Conservation (phyloP, 2,329 filamentous ascomycete species). For the Lecanosticta acicola region DNA sequence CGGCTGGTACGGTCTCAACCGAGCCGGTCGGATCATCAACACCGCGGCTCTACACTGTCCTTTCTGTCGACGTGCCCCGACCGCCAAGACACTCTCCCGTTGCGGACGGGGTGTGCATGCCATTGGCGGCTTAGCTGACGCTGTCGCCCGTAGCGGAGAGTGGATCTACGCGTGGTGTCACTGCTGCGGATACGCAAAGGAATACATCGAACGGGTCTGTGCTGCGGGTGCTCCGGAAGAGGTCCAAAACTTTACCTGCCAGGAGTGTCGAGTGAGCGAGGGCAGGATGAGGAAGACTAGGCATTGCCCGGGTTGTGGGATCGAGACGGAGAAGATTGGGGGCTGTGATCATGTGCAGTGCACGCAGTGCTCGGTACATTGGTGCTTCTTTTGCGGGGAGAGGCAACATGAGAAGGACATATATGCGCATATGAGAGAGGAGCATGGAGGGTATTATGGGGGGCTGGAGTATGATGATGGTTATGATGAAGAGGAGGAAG, state of each 20-base stretch:
- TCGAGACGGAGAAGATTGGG: constrained; percentile 7
- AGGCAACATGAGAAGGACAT: constrained; percentile 3
- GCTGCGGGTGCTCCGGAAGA: constrained; percentile 3
- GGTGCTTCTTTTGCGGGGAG: constrained; percentile 13
- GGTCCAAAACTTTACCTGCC: constrained; percentile 3
- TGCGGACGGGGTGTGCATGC: constrained; percentile 7
- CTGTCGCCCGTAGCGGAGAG: constrained; percentile 5
- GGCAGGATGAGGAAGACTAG: not conserved
- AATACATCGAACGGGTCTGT: constrained; percentile 12
- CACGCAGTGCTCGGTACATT: constrained; percentile 5
- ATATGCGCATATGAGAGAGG: constrained; percentile 11
- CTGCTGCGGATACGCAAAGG: constrained; percentile 4
- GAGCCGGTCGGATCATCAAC: constrained; percentile 9
- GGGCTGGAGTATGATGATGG: constrained; percentile 8
- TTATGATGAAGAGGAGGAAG: constrained; percentile 1
- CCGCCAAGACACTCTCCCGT: constrained; percentile 6
- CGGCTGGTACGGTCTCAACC: constrained; percentile 12
- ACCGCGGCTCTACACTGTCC: constrained; percentile 12
- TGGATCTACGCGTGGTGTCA: constrained; percentile 13
- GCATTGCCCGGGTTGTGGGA: constrained; percentile 7
- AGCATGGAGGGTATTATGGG: constrained; percentile 15
- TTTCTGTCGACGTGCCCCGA: constrained; percentile 9
- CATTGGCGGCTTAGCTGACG: constrained; percentile 3
- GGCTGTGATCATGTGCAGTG: constrained; percentile 14
- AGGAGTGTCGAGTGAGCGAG: constrained; percentile 4